Evolutionary conservation across 768 basidiomycete species (phyloP).

Genomic region (Collybia sordida): DNA sequence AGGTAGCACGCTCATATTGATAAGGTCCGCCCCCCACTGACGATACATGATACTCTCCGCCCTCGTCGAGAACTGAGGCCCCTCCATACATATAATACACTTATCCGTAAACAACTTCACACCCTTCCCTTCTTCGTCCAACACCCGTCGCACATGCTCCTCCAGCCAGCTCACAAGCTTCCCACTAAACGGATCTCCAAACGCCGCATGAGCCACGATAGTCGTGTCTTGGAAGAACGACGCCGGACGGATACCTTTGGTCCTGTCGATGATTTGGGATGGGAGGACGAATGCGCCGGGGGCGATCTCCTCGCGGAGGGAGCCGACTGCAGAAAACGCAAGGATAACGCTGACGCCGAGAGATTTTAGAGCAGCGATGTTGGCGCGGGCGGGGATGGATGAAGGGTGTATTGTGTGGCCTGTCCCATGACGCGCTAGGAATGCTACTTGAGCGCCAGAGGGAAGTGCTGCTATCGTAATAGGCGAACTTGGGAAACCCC

Average conservation of each 20-base stretch:
- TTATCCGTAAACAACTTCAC: constrained; percentile 78
- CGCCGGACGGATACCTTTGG: constrained; percentile 87
- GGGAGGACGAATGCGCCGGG: constrained; percentile 91
- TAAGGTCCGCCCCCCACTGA: constrained; percentile 88
- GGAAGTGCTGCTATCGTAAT: constrained; percentile 91
- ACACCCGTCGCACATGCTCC: constrained; percentile 57
- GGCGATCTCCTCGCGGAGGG: constrained; percentile 87
- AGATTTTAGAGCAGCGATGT: constrained; percentile 93
- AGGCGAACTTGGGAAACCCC: constrained; percentile 89
- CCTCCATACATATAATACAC: constrained; percentile 95
- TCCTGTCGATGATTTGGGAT: constrained; percentile 92
- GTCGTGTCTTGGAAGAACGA: constrained; percentile 84
- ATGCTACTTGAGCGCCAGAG: constrained; percentile 79
- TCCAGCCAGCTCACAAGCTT: constrained; percentile 67
- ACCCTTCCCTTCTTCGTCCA: constrained; percentile 56
- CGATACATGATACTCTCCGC: constrained; percentile 96
- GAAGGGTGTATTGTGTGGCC: constrained; percentile 81
- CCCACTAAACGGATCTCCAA: constrained; percentile 87
- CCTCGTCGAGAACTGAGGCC: constrained; percentile 96
- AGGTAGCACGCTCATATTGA: constrained; percentile 96
- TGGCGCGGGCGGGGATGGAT: constrained; percentile 81
- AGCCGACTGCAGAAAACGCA: constrained; percentile 95
- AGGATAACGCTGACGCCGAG: constrained; percentile 88
- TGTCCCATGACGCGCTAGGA: constrained; percentile 88
- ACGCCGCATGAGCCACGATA: constrained; percentile 89